Base-by-base conservation (phyloP, 2,329 filamentous ascomycete genomes). In the Magnaporthales sp. region DNA sequence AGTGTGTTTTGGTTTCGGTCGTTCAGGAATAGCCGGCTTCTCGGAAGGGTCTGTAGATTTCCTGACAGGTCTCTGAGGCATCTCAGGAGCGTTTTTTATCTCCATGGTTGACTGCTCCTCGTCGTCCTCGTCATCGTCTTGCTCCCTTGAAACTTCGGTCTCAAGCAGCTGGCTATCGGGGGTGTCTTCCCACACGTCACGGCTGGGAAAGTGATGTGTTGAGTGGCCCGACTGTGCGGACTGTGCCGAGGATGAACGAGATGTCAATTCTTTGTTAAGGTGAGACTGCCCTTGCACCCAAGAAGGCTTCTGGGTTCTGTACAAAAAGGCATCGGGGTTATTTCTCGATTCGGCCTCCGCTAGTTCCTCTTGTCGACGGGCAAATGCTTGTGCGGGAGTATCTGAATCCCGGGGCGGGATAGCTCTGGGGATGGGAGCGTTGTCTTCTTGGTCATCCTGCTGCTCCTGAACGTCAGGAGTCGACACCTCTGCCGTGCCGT, bases 101-200 rank as follows among this genome's bases (percentile, higher is more conserved):
- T 77, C 70, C 70, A 77, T 73, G 62, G 77, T 80, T 63, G 79
- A 77, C 30, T 74, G 76, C 19, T 51, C 38, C 38, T 51, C 38
- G 6, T 51, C 38, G 27, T 77, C 77, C 69, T 84, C 81, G 26
- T 80, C 79, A 2, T 84, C 81, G 30, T 83, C 80, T 66, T 84
- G 85, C 30, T 79, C 85, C 27, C 76, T 81, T 58, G 77, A 82
- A 64, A 96, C 88, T 0, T 90, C 93, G 0, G 93, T 91, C 73
- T 93, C 88, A 24, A 96, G 84, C 69, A 90, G 84, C 67, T 91
- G 85, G 73, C 91, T 94, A 72, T 96, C 92, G 1, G 94, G 94
- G 0, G 86, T 89, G 75, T 98, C 94, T 79, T 98, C 94, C 94
- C 94, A 97, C 58, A 97, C 88, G 77, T 98, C 94, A 66, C 88